Evolutionary conservation across 2,329 filamentous ascomycete genomes (phyloP).

Genomic region (Triangularia setosa): DNA sequence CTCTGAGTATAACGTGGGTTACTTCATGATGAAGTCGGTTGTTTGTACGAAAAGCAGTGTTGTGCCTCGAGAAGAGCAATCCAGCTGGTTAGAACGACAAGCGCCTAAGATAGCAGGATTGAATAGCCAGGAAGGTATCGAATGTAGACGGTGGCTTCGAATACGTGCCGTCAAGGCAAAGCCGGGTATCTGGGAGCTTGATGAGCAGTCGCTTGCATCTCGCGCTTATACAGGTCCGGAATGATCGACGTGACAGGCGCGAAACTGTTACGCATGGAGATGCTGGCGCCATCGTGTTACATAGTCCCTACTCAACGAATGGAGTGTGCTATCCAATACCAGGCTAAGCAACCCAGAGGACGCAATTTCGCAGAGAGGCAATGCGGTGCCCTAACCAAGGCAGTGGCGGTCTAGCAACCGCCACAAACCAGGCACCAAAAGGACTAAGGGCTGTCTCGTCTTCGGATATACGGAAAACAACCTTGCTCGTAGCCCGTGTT

Average conservation of each 20-base stretch:
- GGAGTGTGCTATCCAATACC: background rate
- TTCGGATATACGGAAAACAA: no score
- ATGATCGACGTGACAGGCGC: background rate
- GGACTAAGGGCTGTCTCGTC: background rate
- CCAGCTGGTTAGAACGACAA: background rate
- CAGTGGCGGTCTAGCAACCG: background rate
- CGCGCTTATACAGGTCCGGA: background rate
- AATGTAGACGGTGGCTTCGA: background rate
- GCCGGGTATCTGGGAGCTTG: constrained; percentile 1
- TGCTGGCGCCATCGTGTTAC: background rate
- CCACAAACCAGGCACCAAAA: background rate
- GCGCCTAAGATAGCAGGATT: background rate
- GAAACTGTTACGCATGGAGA: background rate
- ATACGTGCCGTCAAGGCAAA: background rate
- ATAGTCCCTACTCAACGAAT: background rate
- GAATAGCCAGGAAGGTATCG: background rate
- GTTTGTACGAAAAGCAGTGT: no score
- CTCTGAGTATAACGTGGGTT: background rate
- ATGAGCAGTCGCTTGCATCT: background rate
- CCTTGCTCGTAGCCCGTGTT: no score
- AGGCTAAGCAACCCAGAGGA: background rate
- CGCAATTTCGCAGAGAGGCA: background rate
- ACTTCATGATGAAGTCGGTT: background rate
- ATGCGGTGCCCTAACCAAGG: background rate
- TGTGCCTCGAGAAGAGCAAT: no score